Evolutionary conservation across 2,329 filamentous ascomycete genomes (phyloP).

Genomic region (Daldinia sp.): DNA sequence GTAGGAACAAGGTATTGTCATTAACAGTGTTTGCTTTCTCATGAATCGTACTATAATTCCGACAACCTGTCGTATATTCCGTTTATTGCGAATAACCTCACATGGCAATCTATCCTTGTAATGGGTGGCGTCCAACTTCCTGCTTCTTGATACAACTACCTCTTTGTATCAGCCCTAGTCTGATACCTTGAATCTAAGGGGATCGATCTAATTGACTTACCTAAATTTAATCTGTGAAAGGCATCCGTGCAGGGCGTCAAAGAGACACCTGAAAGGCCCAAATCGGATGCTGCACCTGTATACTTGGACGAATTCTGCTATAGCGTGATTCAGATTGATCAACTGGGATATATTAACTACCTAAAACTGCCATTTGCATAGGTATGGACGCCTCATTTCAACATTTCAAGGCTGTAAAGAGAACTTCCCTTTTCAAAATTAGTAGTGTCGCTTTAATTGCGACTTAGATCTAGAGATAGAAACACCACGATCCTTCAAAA

Average conservation of each 20-base stretch:
- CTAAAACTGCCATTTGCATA: neutral
- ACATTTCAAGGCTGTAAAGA: slow-evolving; percentile 5
- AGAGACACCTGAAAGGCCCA: slow-evolving; percentile 3
- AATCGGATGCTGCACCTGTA: slow-evolving; percentile 21
- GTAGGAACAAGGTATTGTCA: neutral
- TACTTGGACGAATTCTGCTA: slow-evolving; percentile 3
- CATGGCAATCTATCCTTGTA: neutral
- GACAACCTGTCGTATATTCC: neutral
- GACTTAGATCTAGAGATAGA: neutral
- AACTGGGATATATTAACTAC: slow-evolving; percentile 21
- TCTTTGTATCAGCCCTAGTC: neutral
- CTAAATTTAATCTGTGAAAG: neutral
- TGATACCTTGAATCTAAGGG: neutral
- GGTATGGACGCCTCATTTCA: neutral
- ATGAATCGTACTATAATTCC: neutral
- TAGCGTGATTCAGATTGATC: slow-evolving; percentile 11
- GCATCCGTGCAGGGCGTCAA: neutral
- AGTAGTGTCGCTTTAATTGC: slow-evolving; percentile 8
- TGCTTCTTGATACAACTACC: neutral
- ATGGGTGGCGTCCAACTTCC: neutral
- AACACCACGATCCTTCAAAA: slow-evolving; percentile 8
- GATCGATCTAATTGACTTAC: neutral
- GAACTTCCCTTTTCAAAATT: slow-evolving; percentile 5
- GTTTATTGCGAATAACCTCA: neutral
- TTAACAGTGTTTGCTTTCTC: neutral